Percentiles rank a stretch among this genome's conserved stretches.
These are phyloP conservation scores for Miscanthus lutarioriparius DNA, from an alignment of 176 grass and related monocot genomes.

Conservation along the genomic window DNA sequence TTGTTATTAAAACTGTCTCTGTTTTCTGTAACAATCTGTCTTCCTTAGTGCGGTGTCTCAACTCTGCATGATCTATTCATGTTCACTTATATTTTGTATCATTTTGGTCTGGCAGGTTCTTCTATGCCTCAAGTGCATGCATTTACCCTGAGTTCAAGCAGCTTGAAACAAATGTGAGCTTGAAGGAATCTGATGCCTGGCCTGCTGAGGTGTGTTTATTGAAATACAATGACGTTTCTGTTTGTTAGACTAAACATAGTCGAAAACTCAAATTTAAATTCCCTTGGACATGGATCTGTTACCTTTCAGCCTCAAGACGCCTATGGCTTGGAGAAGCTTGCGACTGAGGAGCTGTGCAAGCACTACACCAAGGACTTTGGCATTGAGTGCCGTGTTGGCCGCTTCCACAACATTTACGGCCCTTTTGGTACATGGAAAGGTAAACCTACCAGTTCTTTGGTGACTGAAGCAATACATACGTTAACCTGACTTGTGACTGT, in stretches of 20 bases:
- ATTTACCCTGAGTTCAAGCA: constrained; percentile 95
- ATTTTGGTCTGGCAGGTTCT: constrained; percentile 54
- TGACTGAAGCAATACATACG: not conserved
- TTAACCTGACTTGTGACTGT: not conserved
- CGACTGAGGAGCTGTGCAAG: constrained; percentile 96
- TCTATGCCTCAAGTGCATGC: constrained; percentile 87
- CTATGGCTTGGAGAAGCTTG: constrained; percentile 97
- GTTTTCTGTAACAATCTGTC: not conserved
- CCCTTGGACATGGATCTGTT: not conserved
- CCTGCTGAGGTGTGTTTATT: constrained; percentile 70
- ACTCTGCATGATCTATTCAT: not conserved
- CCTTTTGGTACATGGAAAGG: constrained; percentile 99
- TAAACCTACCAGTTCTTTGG: constrained; percentile 12
- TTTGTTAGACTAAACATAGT: not conserved
- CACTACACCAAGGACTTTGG: constrained; percentile 97
- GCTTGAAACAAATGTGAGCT: constrained; percentile 85
- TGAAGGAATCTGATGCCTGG: constrained; percentile 93
- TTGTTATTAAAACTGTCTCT: not conserved
- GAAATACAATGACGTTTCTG: not conserved
- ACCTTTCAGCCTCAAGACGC: constrained; percentile 88
- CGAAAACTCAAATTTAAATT: not conserved
- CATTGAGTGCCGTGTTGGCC: constrained; percentile 83
- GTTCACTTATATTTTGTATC: constrained; percentile 3
- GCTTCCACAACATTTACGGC: constrained; percentile 97
- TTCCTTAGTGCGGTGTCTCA: not conserved